Evolutionary conservation across 2,329 filamentous ascomycete species (phyloP), one percentile per base, ranked within the genome.

Genomic region (Calonectria leucothoes): DNA sequence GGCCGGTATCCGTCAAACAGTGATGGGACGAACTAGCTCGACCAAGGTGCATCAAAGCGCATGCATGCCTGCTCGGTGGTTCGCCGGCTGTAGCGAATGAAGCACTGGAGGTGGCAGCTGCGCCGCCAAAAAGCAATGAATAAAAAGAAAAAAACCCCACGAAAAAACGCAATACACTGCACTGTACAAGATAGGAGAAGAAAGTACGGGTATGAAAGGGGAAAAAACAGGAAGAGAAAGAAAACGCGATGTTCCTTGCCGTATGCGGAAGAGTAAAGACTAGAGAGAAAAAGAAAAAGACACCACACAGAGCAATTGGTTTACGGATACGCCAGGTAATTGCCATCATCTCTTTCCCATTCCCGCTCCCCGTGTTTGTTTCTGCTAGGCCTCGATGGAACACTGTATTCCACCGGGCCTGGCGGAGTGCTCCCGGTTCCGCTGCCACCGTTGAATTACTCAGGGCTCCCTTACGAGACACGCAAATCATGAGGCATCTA

Each of bases 1-100:
- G 59, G 59, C 37, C 59, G 59, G 59, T 64, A 64, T 64, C 59
- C 37, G 59, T 64, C 59, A 64, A 64, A 64, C 37, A 64, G 39
- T 64, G 59, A 64, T 48, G 39, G 59, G 59, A 64, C 59, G 59
- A 64, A 64, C 59, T 66, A 66, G 31, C 48, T 66, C 29, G 25
- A 45, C 63, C 45, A 39, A 37, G 48, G 31, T 55, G 64, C 48
- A 66, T 66, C 39, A 48, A 64, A 48, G 59, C 59, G 39, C 59
- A 42, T 64, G 39, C 39, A 42, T 64, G 59, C n/a, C 29, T 48
- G 59, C 20, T 64, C 25, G 39, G 15, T 64, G 59, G 59, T 48
- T 64, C 37, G 25, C 35, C 59, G 23, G 37, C 20, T 61, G 55
- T 15, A 61, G 39, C 59, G 35, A 33, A 64, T 31, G 59, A 31